Evolutionary conservation across 1,284 basidiomycete species (phyloP), one percentile per base, ranked within the genome.

Genomic region (Kwoniella shivajii): DNA sequence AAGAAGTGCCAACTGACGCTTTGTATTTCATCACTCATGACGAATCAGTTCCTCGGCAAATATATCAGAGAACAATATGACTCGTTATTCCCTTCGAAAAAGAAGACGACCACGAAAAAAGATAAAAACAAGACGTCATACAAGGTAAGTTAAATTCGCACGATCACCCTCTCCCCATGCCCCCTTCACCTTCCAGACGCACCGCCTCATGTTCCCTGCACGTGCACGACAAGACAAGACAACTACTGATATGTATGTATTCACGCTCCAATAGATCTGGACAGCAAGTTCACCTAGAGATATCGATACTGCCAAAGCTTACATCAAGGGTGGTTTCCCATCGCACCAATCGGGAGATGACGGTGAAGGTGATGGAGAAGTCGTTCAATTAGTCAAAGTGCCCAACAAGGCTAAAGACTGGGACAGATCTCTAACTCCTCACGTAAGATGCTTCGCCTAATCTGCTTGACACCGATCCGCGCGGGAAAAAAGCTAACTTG

Each of bases 261-360:
- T 56, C 63, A 54, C 60, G 56, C 24, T 37, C 11, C n/a, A 31
- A 11, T 42, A 73, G 65, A 66, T 80, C 26, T 80, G 78, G 75
- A 76, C 77, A 4, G 79, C 80, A 14, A 73, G 69, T 2, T 78
- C 76, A 0, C 50, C 55, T 3, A 57, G 80, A 22, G 80, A 81
- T 55, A 72, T 80, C 62, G 75, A 72, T 6, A 72, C 79, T 6
- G 71, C 77, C 30, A 71, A 78, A 53, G 67, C 75, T 0, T 80
- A 74, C 66, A 78, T 80, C 55, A 63, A 66, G 13, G 80, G 80
- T 26, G 68, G 75, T 27, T 80, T 80, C 68, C 80, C 79, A 0
- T 54, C 70, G 9, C 70, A 75, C 46, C 78, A 78, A 41, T 65
- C 71, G 3, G 79, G 79, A 16, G 63, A 65, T 27, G 69, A 76